Base-by-base conservation (phyloP, 176 grass and related monocot species). In the Leersia perrieri region DNA sequence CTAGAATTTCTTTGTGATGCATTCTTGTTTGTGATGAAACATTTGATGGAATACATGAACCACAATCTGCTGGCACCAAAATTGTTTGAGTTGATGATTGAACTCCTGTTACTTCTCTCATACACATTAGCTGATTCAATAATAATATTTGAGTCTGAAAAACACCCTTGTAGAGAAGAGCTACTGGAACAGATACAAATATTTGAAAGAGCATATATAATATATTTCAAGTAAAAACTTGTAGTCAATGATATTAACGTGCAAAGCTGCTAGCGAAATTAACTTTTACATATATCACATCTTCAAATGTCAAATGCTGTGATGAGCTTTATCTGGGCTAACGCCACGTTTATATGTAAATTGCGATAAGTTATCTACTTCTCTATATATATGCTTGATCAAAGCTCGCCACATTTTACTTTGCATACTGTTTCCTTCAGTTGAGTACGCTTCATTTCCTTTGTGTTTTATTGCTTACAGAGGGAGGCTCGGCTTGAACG, bases 401-500 rank as follows among this genome's bases (percentile, higher is more conserved):
- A n/a, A 51, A 20, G 51, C 51, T 53, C 55, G 16, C 35, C 34
- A n/a, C 26, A n/a, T 38, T 70, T 62, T 74, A 38, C 1, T 76
- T 33, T 42, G 11, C 45, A 45, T 88, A 32, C 49, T 74, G 15
- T 72, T 60, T 70, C 41, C 40, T 34, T 27, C 10, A 53, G 5
- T 10, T 70, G 22, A 40, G 15, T 73, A 32, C 7, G 13, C 64
- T 45, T 73, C 3, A 33, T 15, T 41, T 3, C 11, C 2, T 0
- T 45, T 67, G 20, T 47, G 7, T 41, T 33, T 74, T 11, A 33
- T 51, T 88, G 5, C 39, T 88, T 25, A 70, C 86, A 97, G 94
- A 97, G 94, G 66, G 88, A 91, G 91, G 94, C 91, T 82, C 85
- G 94, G 32, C 80, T 97, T 0, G 94, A 97, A 68, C 72, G 88